Base-by-base conservation (phyloP, 78 protist genomes). In the Monocercomonoides exilis region DNA sequence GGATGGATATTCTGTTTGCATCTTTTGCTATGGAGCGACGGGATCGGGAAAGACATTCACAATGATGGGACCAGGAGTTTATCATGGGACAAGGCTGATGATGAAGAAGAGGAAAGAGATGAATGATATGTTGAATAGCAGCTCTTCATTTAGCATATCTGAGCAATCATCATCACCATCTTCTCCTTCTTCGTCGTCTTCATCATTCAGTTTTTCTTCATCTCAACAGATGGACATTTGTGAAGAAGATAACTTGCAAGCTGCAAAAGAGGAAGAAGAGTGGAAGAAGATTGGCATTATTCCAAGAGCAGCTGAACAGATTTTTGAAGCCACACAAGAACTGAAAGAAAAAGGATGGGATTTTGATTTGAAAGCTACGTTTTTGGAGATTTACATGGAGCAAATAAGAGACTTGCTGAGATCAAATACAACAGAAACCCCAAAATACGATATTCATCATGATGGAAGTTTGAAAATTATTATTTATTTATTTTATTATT, bases 1-100 rank as follows among this genome's bases (percentile, higher is more conserved):
- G 44, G 44, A 77, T 34, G 90, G 90, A 32, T 88, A 88, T 87
- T 43, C 80, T 34, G 91, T 87, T 43, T 89, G 91, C 91, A 64
- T 89, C 80, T 85, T 85, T 70, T 86, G 85, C 0, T 89, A 89
- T 46, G 91, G 91, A 38, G 88, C 82, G 81, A 89, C 91, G 3
- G 88, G 87, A 35, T 46, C 84, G 6, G 91, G 91, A 33, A 89
- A 89, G 77, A 88, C 90, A 34, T 43, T n/a, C 88, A 88, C 90
- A 1, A 88, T 88, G 90, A 88, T 85, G 90, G 90, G 90, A 0
- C 4, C 80, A 29, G 46, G 84, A 33, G 46, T 84, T 34, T 43
- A 54, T 54, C 70, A 54, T 54, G n/a, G n/a, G n/a, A n/a, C n/a
- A n/a, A n/a, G n/a, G n/a, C n/a, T n/a, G n/a, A n/a, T n/a, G n/a